These are phyloP conservation scores for Erodium maritimum DNA, from an alignment of 345 rosid genomes.

Conservation along the genomic window DNA sequence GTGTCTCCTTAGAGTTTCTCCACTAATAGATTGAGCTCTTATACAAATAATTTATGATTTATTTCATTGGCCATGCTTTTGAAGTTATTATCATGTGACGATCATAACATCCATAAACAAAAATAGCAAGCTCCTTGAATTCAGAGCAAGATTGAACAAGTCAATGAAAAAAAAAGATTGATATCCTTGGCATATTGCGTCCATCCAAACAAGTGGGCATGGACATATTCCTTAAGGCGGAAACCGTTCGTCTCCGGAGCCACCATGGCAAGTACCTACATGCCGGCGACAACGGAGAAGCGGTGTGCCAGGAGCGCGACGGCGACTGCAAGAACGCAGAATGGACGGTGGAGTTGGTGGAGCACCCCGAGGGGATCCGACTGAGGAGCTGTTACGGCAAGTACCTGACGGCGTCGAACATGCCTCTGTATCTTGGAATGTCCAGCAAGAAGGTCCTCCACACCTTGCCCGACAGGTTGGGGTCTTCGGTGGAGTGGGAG, in stretches of 20 bases:
- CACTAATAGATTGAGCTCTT: too few relatives aligned
- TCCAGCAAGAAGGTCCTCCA: constrained; percentile 61
- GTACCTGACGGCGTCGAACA: constrained; percentile 67
- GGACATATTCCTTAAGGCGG: constrained; percentile 57
- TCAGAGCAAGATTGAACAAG: too few relatives aligned
- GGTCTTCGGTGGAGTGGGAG: constrained; percentile 55
- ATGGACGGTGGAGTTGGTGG: constrained; percentile 54
- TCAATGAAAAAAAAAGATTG: too few relatives aligned
- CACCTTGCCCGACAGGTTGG: constrained; percentile 23
- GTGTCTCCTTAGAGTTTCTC: too few relatives aligned
- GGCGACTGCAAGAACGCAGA: constrained; percentile 39
- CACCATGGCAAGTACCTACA: constrained; percentile 51
- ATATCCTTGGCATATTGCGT: too few relatives aligned
- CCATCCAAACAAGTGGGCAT: constrained; percentile 13
- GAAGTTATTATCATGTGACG: too few relatives aligned
- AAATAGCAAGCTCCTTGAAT: too few relatives aligned
- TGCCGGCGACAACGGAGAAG: constrained; percentile 52
- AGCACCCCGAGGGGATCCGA: constrained; percentile 27
- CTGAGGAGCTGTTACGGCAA: constrained; percentile 47
- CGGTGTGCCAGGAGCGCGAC: constrained; percentile 38
- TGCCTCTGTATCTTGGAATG: constrained; percentile 48
- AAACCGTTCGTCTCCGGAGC: constrained; percentile 47
- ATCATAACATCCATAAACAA: too few relatives aligned
- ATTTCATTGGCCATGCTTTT: too few relatives aligned
- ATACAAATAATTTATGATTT: too few relatives aligned